A percentile compares a stretch with the other conserved stretches of the same genome.
phyloP scores from a whole-genome alignment of 352 stramenopile genomes.

The Pythium insidiosum region DNA sequence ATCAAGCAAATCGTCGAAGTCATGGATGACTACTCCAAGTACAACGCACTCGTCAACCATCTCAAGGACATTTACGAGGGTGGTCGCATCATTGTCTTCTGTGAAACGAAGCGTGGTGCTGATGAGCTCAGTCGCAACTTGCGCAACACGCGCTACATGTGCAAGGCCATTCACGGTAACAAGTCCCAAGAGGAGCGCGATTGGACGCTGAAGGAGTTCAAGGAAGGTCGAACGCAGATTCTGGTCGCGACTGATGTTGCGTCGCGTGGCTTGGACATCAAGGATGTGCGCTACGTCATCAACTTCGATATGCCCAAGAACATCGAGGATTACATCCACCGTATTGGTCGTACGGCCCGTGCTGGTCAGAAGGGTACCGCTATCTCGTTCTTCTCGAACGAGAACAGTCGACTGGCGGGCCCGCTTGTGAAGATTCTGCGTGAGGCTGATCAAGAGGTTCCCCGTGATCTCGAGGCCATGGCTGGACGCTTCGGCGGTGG shows the following conservation, averaged over 20 bases:
- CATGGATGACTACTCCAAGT: constrained; percentile 95
- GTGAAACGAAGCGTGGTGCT: constrained; percentile 98
- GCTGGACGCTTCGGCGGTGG: constrained; percentile 49
- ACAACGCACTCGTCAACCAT: constrained; percentile 81
- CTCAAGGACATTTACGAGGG: constrained; percentile 85
- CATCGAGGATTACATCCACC: constrained; percentile 98
- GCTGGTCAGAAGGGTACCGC: constrained; percentile 92
- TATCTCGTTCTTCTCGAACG: constrained; percentile 93
- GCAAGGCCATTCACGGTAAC: constrained; percentile 98
- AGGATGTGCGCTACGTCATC: constrained; percentile 98
- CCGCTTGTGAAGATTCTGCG: constrained; percentile 87
- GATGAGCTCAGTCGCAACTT: constrained; percentile 95
- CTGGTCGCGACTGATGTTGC: constrained; percentile 99
- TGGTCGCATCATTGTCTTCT: constrained; percentile 98
- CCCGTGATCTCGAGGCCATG: constrained; percentile 69
- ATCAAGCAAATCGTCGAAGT: constrained; percentile 98
- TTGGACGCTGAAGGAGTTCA: constrained; percentile 97
- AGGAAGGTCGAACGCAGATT: constrained; percentile 91
- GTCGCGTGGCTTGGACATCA: constrained; percentile 98
- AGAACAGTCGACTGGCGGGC: constrained; percentile 75
- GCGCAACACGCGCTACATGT: constrained; percentile 90
- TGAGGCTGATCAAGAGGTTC: constrained; percentile 87
- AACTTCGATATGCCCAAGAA: constrained; percentile 99
- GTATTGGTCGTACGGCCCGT: constrained; percentile 98
- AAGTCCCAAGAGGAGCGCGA: constrained; percentile 98